Evolutionary conservation across 176 grass and related monocot genomes (phyloP).

Genomic region (Alloteropsis semialata): DNA sequence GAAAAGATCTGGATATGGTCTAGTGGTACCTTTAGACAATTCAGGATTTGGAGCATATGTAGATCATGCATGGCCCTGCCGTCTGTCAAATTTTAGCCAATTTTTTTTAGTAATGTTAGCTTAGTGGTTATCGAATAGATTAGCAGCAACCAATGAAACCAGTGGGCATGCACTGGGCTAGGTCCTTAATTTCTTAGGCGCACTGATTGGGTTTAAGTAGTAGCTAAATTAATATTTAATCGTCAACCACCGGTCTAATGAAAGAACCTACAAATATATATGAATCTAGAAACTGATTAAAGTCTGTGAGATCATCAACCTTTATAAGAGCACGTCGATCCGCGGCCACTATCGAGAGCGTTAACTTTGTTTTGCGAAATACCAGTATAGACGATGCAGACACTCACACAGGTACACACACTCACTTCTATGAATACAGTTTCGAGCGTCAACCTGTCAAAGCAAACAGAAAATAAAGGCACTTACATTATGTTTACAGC

Average conservation of each 20-base stretch:
- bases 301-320: background rate
- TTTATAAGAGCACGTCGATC: no score
- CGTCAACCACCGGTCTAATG: background rate
- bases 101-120: background rate
- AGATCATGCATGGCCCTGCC: background rate
- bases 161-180: background rate
- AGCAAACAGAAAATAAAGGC: background rate
- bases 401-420: no score
- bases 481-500: background rate
- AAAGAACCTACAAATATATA: background rate
- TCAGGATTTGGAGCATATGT: background rate
- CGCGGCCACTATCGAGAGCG: no score
- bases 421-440: no score
- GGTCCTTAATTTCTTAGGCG: background rate
- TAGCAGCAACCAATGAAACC: background rate
- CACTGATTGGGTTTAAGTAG: background rate
- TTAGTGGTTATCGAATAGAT: slow-evolving; percentile 5
- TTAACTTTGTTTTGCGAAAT: no score
- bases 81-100: background rate
- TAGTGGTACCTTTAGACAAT: background rate
- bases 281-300: background rate
- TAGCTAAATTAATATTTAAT: background rate
- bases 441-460: background rate
- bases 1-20: background rate
- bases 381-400: no score